These are phyloP conservation scores for Termitomyces sp. DNA, from an alignment of 768 basidiomycete genomes.

Conservation along the genomic window DNA sequence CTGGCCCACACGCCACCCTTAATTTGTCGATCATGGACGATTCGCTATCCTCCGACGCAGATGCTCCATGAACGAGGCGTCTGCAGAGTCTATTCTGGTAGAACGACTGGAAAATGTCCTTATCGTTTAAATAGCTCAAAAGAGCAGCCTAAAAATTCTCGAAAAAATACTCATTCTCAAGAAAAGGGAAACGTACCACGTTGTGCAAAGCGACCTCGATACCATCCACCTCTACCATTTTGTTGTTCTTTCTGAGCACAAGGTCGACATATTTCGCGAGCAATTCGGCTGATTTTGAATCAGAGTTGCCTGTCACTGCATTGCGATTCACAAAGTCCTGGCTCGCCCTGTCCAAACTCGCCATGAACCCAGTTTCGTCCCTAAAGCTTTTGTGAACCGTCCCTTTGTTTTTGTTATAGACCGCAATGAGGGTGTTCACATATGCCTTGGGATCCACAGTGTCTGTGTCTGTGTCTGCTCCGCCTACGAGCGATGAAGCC, in stretches of 20 bases:
- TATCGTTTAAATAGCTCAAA: conserved; percentile 98
- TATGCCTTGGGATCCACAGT: conserved; percentile 89
- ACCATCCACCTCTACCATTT: conserved; percentile 88
- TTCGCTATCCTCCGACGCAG: conserved; percentile 94
- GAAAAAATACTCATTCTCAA: background rate
- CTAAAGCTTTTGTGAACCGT: conserved; percentile 86
- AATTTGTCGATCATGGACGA: conserved; percentile 97
- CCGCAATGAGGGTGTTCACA: conserved; percentile 87
- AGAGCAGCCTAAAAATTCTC: conserved; percentile 76
- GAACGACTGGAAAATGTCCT: conserved; percentile 98
- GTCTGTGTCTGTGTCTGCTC: conserved; percentile 49
- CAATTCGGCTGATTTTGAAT: conserved; percentile 87
- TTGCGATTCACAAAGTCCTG: conserved; percentile 95
- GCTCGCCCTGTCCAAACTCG: conserved; percentile 92
- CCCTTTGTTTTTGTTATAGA: conserved; percentile 89
- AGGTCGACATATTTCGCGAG: conserved; percentile 91
- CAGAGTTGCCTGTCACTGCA: conserved; percentile 81
- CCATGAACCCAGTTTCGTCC: conserved; percentile 91
- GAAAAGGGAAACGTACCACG: conserved; percentile 52
- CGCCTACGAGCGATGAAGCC: conserved; percentile 70
- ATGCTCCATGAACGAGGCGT: conserved; percentile 87
- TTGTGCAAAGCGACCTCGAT: conserved; percentile 87
- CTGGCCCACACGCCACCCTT: conserved; percentile 95
- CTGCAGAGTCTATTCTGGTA: conserved; percentile 93
- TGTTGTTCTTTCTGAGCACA: conserved; percentile 90